Conservation (phyloP, 345 rosid species). For the Salix suchowensis region DNA sequence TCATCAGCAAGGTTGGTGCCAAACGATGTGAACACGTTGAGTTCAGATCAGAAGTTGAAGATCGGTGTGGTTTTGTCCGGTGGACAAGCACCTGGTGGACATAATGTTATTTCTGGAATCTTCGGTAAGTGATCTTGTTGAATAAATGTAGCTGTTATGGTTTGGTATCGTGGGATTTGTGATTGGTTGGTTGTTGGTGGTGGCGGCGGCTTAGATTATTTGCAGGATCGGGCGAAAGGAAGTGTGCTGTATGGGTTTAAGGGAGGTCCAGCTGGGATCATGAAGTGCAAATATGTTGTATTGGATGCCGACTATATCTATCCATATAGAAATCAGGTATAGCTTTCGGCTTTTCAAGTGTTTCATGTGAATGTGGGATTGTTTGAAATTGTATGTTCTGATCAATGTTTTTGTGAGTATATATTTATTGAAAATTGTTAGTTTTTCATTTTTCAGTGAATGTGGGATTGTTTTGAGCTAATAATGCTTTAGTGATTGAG, state of each 20-base stretch:
- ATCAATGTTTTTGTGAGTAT: neutral
- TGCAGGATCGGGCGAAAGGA: constrained; percentile 69
- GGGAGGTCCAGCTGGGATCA: constrained; percentile 98
- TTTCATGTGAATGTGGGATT: no score
- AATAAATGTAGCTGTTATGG: neutral
- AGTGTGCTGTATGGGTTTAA: constrained; percentile 76
- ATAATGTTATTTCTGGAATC: constrained; percentile 89
- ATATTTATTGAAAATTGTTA: no score
- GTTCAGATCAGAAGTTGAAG: constrained; percentile 54
- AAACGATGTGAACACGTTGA: constrained; percentile 21
- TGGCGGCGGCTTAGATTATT: constrained; percentile 52
- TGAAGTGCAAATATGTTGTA: constrained; percentile 83
- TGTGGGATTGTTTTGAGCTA: neutral
- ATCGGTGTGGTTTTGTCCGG: constrained; percentile 94
- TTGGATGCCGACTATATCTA: constrained; percentile 61
- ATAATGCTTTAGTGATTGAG: neutral
- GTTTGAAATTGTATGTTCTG: no score
- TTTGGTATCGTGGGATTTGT: neutral
- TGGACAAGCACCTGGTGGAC: constrained; percentile 99
- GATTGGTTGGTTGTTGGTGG: neutral
- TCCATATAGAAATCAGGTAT: constrained; percentile 90
- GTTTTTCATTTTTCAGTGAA: neutral
- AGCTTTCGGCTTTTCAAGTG: neutral
- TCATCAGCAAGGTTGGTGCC: constrained; percentile 72
- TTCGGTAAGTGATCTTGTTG: constrained; percentile 50